Base-by-base conservation (phyloP, 768 basidiomycete genomes). In the Scleroderma bovista region DNA sequence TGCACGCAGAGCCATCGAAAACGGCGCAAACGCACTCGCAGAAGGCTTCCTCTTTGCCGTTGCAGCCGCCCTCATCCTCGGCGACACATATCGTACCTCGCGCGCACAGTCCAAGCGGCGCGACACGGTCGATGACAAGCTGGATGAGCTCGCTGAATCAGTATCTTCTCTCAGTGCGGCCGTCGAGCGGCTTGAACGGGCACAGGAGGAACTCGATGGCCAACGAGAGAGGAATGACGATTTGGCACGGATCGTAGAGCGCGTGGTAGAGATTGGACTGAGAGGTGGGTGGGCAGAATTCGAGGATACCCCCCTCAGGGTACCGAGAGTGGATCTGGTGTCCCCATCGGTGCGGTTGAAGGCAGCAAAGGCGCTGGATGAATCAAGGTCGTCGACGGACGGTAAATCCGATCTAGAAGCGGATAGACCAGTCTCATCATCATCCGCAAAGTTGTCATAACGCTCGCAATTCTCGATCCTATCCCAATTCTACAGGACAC, bases 21-120 rank as follows among this genome's bases (percentile, higher is more conserved):
- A 86, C 57, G 90, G 90, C 19, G 87, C 90, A 15, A 93, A 91
- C 56, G 74, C 83, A 6, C 72, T 93, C 5, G 90, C 90, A 0
- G 90, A 93, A 66, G 87, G 87, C 0, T 93, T 93, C 56, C 75
- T 93, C 3, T 93, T 93, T 60, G 61, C 71, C 17, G 90, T 93
- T 2, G 89, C 90, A 0, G 83, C 84, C 2, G 66, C 66, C 0
- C 72, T 93, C 6, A 91, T 93, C 50, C 51, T 91, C 11, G 84
- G 83, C 2, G 90, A 93, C 64, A 72, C 83, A 20, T 93, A 79
- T 76, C 84, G 90, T 1, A 76, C 79, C 1, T 84, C 86, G 1
- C 74, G 86, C 17, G 87, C 75, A 51, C 74, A 83, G 51, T 75
- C 81, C 0, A 86, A 79, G 60, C 81, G 86, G n/a, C 72, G 87